Percentiles rank a stretch among this genome's conserved stretches.
These are phyloP conservation scores for Bisporella sp. DNA, from an alignment of 2,329 filamentous ascomycete genomes.

Conservation along the genomic window DNA sequence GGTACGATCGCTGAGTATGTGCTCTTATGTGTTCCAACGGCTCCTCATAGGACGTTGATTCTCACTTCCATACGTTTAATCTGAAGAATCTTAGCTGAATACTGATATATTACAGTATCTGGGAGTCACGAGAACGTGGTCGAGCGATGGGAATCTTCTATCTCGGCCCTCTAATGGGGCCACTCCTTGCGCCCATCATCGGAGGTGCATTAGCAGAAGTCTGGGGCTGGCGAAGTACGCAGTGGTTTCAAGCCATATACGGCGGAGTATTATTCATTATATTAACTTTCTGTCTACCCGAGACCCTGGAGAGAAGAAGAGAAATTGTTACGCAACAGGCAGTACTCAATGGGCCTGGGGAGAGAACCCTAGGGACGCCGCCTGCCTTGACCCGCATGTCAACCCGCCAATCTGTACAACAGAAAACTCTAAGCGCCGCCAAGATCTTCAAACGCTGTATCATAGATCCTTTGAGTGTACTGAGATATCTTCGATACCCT, in stretches of 20 bases:
- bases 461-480: slow-evolving; percentile 64
- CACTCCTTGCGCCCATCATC: slow-evolving; percentile 68
- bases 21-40: too few species aligned
- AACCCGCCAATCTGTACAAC: slow-evolving; percentile 54
- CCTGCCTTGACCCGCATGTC: slow-evolving; percentile 42
- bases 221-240: slow-evolving; percentile 68
- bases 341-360: slow-evolving; percentile 4
- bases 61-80: too few species aligned
- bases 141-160: slow-evolving; percentile 81
- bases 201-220: slow-evolving; percentile 64
- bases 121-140: slow-evolving; percentile 66
- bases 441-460: slow-evolving; percentile 52
- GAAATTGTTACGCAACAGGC: neutral
- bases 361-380: slow-evolving; percentile 3
- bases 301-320: slow-evolving; percentile 42
- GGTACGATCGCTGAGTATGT: slow-evolving; percentile 66
- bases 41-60: too few species aligned
- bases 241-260: slow-evolving; percentile 72
- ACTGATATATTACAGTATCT: slow-evolving; percentile 37
- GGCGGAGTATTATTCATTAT: slow-evolving; percentile 50
- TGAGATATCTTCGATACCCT: slow-evolving; percentile 67
- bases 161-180: slow-evolving; percentile 68
- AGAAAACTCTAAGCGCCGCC: slow-evolving; percentile 46
- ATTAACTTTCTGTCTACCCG: slow-evolving; percentile 55
- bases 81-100: too few species aligned